Conservation (phyloP, 2,329 filamentous ascomycete species). For the Penicillium freii region DNA sequence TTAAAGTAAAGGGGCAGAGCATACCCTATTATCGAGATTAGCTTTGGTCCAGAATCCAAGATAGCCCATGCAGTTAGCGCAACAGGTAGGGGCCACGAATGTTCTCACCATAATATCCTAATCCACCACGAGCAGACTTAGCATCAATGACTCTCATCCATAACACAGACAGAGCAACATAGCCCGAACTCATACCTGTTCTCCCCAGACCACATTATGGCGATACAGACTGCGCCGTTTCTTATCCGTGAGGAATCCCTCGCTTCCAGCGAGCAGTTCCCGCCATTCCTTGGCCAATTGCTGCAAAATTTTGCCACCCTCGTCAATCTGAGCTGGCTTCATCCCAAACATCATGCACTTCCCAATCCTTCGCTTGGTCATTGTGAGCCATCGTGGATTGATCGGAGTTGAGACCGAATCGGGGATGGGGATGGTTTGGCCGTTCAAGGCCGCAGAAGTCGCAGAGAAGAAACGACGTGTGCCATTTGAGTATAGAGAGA, state of each 20-base stretch:
- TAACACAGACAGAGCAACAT: not conserved
- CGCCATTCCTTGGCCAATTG: conserved; percentile 67
- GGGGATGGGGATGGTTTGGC: conserved; percentile 12
- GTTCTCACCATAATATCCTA: conserved; percentile 50
- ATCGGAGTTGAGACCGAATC: conserved; percentile 28
- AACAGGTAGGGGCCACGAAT: not conserved
- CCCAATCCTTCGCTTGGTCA: conserved; percentile 65
- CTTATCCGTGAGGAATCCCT: conserved; percentile 69
- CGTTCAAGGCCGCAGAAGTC: conserved; percentile 11
- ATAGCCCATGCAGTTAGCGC: not conserved
- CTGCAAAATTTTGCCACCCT: conserved; percentile 59
- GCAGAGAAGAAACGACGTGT: conserved; percentile 21
- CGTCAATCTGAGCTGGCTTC: conserved; percentile 54
- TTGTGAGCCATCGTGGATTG: conserved; percentile 66
- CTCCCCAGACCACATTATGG: conserved; percentile 75
- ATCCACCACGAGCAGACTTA: conserved; percentile 7
- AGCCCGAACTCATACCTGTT: conserved; percentile 62
- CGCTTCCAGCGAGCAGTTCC: conserved; percentile 67
- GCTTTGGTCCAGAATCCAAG: not conserved
- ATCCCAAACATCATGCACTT: conserved; percentile 75
- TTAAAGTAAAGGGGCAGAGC: not conserved
- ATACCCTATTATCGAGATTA: conserved; percentile 29
- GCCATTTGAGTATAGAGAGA: conserved; percentile 6
- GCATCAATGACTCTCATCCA: conserved; percentile 8
- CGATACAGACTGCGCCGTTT: conserved; percentile 62